Conservation (phyloP, 2,329 filamentous ascomycete genomes). For the Tolypocladium album region DNA sequence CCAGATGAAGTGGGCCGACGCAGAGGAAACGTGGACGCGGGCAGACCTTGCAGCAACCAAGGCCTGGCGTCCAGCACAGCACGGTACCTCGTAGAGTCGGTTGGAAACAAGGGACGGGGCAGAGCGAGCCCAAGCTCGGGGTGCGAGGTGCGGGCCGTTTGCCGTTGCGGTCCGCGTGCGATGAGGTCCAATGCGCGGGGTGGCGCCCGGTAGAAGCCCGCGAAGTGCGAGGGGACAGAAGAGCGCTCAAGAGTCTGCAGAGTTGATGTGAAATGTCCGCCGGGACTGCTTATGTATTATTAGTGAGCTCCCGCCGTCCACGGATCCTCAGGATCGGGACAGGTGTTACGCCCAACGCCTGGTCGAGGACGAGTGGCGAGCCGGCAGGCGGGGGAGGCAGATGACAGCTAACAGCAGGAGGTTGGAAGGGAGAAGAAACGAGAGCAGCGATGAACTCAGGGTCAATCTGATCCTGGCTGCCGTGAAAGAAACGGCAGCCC, state of each 20-base stretch:
- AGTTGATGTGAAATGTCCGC: neutral
- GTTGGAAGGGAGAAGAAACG: neutral
- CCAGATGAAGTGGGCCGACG: neutral
- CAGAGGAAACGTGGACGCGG: neutral
- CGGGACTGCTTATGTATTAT: neutral
- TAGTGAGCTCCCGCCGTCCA: neutral
- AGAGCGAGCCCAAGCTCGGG: neutral
- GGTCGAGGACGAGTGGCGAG: neutral
- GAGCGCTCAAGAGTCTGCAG: neutral
- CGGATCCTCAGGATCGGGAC: neutral
- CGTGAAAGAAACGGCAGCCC: neutral
- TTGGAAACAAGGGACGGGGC: neutral
- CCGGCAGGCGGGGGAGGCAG: neutral
- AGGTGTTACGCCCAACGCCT: neutral
- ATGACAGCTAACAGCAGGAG: neutral
- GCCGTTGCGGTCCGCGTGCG: neutral
- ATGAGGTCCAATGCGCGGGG: neutral
- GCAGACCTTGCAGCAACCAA: neutral
- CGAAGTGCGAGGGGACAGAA: neutral
- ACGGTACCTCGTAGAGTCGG: neutral
- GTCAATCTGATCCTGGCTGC: neutral
- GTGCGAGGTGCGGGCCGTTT: neutral
- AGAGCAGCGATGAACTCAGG: neutral
- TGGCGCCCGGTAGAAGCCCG: neutral
- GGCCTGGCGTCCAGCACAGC: neutral